Base-by-base conservation (phyloP, 257 asterid species). In the Prunella vulgaris region DNA sequence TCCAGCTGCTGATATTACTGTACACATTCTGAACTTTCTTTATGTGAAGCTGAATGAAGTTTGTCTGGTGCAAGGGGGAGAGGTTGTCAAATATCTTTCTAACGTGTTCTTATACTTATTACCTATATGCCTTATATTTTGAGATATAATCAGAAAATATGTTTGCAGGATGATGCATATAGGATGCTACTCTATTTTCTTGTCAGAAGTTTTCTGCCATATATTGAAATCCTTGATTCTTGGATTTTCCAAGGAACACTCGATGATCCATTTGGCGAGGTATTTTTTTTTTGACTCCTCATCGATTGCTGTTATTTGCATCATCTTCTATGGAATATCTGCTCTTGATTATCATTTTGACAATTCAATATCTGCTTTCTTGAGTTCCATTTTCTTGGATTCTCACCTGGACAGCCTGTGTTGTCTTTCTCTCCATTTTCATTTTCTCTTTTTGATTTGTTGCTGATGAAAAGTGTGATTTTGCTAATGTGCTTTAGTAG, bases 231-330 rank as follows among this genome's bases (percentile, higher is more conserved):
- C 71, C 95, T 94, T 62, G 99, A 91, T 88, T 87, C 97, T 68
- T 94, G 97, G 99, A 85, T 91, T 82, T 94, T 90, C 77, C 96
- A 94, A 65, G 99, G 97, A 72, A 87, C 84, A 61, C 93, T 94
- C 68, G 97, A 91, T 69, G 99, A 91, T 76, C 99, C 97, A 58
- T 89, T 86, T 71, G 92, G 88, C 75, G 99, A 94, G 98, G 98
- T 93, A 80, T 72, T 65, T 81, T 67, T 70, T 71, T 64, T 59
- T 70, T 21, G 32, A 8, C 63, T 64, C 22, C 49, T 70, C 52
- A 9, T n/a, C n/a, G n/a, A n/a, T 72, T 44, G 68, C 48, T 54
- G 62, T 24, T 59, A 56, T 54, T 40, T 71, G 59, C 42, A 9
- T 12, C 21, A 20, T 65, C 69, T 69, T 35, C 20, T 37, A 46